Percentiles rank a stretch among this genome's conserved stretches.
phyloP scores from a whole-genome alignment of 108 stramenopile species.

The Conticribra weissflogii region DNA sequence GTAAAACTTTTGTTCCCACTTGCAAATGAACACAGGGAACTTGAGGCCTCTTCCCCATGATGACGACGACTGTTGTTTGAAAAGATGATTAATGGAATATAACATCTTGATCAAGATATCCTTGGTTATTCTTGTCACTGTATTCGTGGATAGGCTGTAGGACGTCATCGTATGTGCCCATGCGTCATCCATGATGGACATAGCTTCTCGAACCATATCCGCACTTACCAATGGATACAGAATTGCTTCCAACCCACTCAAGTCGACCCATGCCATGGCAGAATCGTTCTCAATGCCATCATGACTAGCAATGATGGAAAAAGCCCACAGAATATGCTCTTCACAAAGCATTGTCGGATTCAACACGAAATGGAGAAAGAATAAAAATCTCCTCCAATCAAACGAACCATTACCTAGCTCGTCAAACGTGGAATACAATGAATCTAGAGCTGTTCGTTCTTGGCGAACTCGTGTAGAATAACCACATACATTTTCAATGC shows the following conservation, averaged over 20 bases:
- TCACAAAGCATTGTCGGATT: constrained; percentile 21
- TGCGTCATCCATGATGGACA: constrained; percentile 33
- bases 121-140: constrained; percentile 20
- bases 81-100: no score
- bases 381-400: constrained; percentile 35
- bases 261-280: constrained; percentile 23
- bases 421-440: constrained; percentile 31
- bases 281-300: constrained; percentile 7
- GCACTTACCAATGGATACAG: constrained; percentile 34
- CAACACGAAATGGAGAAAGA: constrained; percentile 31
- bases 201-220: constrained; percentile 8
- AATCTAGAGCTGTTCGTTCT: constrained; percentile 9
- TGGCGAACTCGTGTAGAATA: background rate
- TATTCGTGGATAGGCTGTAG: background rate
- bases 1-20: constrained; percentile 37
- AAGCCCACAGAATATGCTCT: constrained; percentile 27
- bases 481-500: constrained; percentile 16
- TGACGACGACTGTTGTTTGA: constrained; percentile 17
- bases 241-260: constrained; percentile 24
- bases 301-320: constrained; percentile 22
- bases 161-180: constrained; percentile 22
- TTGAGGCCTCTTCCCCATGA: constrained; percentile 15
- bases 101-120: constrained; percentile 36
- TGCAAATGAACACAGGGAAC: constrained; percentile 20
- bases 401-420: constrained; percentile 12